phyloP scores from a whole-genome alignment of 805 yeast species.

The Pichia rugopelliculosa region DNA sequence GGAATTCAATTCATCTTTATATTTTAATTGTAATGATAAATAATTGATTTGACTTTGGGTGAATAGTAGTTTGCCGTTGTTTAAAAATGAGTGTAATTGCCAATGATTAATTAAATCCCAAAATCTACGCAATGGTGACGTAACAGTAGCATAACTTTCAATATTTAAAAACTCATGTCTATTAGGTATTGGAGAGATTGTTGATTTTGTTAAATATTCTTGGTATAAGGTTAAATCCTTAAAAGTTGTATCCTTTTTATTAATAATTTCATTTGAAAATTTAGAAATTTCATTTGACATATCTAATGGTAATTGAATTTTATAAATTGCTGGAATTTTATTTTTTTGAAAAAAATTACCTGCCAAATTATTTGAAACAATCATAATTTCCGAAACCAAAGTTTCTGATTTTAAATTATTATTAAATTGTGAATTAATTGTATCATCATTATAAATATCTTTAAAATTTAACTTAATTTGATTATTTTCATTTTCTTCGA shows the following conservation, averaged over 20 bases:
- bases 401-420: conserved; percentile 41
- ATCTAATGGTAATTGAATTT: conserved; percentile 25
- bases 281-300: conserved; percentile 16
- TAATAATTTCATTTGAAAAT: conserved; percentile 18
- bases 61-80: conserved; percentile 25
- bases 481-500: conserved; percentile 19
- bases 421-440: not conserved
- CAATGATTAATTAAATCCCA: conserved; percentile 77
- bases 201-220: conserved; percentile 46
- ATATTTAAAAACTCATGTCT: conserved; percentile 62
- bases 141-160: conserved; percentile 58
- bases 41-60: conserved; percentile 28
- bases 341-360: conserved; percentile 39
- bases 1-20: conserved; percentile 35
- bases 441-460: conserved; percentile 12
- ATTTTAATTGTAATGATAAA: conserved; percentile 36
- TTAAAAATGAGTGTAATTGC: conserved; percentile 49
- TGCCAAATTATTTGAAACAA: conserved; percentile 60
- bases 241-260: conserved; percentile 22
- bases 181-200: conserved; percentile 36
- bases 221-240: conserved; percentile 38
- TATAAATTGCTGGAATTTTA: conserved; percentile 46
- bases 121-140: conserved; percentile 84
- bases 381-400: conserved; percentile 81
- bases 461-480: conserved; percentile 21